Percentiles rank a stretch among this genome's conserved stretches.
These are phyloP conservation scores for Salix koriyanagi DNA, from an alignment of 345 rosid species.

Conservation along the genomic window DNA sequence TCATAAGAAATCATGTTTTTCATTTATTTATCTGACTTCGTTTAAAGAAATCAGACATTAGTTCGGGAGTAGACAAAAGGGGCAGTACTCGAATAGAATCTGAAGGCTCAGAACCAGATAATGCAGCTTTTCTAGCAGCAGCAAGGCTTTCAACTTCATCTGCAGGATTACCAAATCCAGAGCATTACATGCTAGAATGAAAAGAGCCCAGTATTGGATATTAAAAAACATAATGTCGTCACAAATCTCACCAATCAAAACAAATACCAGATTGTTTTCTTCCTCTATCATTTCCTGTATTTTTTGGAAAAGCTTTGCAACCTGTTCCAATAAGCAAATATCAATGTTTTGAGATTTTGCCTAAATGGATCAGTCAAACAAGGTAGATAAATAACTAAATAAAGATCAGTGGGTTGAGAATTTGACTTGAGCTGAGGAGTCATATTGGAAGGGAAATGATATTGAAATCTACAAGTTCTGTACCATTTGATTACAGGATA, in stretches of 20 bases:
- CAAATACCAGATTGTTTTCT: conserved; percentile 94
- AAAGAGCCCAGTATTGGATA: neutral
- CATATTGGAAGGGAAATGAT: neutral
- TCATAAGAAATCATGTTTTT: neutral
- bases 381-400: neutral
- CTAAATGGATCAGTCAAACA: neutral
- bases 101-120: conserved; percentile 98
- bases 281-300: conserved; percentile 99
- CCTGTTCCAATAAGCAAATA: conserved; percentile 37
- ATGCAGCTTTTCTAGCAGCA: conserved; percentile 91
- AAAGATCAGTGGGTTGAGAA: neutral
- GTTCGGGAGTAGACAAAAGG: neutral
- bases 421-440: neutral
- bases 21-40: neutral
- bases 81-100: conserved; percentile 85
- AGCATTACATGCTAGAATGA: conserved; percentile 20
- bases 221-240: neutral
- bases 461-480: neutral
- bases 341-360: neutral
- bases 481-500: neutral
- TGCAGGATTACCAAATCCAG: conserved; percentile 38
- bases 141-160: conserved; percentile 99
- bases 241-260: conserved; percentile 85
- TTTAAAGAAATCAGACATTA: conserved; percentile 2
- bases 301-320: conserved; percentile 94